phyloP scores from a whole-genome alignment of 2,329 filamentous ascomycete species.

The Zalaria sp. region DNA sequence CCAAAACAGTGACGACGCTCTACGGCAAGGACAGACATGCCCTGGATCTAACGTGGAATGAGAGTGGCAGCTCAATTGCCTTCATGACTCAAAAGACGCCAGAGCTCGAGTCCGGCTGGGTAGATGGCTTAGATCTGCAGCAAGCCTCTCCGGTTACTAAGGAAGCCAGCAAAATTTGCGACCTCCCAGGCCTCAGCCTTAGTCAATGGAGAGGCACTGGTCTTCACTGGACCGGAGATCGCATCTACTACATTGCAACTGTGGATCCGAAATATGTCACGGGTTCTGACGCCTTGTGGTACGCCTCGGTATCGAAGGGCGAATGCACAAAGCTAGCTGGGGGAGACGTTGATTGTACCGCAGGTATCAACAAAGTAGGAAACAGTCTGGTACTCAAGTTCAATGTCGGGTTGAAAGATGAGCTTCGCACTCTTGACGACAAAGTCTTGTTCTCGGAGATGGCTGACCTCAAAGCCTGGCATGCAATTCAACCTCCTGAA shows the following conservation, averaged over 20 bases:
- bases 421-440: slow-evolving; percentile 8
- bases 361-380: slow-evolving; percentile 5
- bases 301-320: slow-evolving; percentile 1
- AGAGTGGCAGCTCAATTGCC: slow-evolving; percentile 13
- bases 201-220: not conserved
- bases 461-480: not conserved
- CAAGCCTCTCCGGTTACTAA: slow-evolving; percentile 5
- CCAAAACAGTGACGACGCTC: slow-evolving; percentile 11
- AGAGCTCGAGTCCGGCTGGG: slow-evolving; percentile 12
- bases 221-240: slow-evolving; percentile 7
- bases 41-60: slow-evolving; percentile 15
- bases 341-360: slow-evolving; percentile 8
- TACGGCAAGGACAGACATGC: slow-evolving; percentile 12
- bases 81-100: slow-evolving; percentile 11
- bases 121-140: slow-evolving; percentile 10
- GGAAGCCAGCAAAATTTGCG: not conserved
- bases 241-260: slow-evolving; percentile 9
- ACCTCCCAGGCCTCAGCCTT: not conserved
- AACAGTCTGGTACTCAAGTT: slow-evolving; percentile 9
- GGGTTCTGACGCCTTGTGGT: not conserved
- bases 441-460: slow-evolving; percentile 6
- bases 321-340: slow-evolving; percentile 6
- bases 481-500: not conserved
- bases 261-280: not conserved
- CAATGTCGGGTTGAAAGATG: slow-evolving; percentile 11